Conservation (phyloP, 768 basidiomycete genomes). For the Neoboletus subvelutipes region DNA sequence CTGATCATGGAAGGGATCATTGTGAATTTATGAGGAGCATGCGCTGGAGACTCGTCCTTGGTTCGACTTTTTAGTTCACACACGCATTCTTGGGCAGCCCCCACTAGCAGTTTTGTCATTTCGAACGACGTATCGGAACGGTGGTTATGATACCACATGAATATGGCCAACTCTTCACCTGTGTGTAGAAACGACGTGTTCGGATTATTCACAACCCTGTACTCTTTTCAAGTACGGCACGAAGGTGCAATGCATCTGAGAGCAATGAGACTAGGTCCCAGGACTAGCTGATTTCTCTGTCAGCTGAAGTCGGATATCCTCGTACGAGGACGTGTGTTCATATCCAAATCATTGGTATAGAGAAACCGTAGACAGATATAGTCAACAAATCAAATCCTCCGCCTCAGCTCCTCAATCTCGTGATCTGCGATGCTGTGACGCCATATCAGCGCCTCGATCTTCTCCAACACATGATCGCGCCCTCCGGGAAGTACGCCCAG, state of each 20-base stretch:
- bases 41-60: background rate
- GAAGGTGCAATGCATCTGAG: too few relatives aligned
- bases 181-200: background rate
- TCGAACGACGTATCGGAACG: background rate
- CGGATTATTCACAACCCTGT: background rate
- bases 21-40: background rate
- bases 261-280: background rate
- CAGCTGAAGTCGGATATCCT: background rate
- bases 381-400: background rate
- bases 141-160: background rate
- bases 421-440: conserved; percentile 9
- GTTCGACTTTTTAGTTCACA: background rate
- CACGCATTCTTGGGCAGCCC: background rate
- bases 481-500: conserved; percentile 2
- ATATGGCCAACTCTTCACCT: background rate
- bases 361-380: background rate
- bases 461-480: conserved; percentile 11
- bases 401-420: conserved; percentile 2
- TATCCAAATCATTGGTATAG: background rate
- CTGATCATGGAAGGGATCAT: background rate
- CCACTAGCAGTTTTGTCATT: background rate
- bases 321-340: background rate
- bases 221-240: background rate
- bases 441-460: conserved; percentile 15
- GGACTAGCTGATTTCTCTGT: too few relatives aligned